Evolutionary conservation across 176 grass and related monocot species (phyloP).

Genomic region (Hordeum marinum): DNA sequence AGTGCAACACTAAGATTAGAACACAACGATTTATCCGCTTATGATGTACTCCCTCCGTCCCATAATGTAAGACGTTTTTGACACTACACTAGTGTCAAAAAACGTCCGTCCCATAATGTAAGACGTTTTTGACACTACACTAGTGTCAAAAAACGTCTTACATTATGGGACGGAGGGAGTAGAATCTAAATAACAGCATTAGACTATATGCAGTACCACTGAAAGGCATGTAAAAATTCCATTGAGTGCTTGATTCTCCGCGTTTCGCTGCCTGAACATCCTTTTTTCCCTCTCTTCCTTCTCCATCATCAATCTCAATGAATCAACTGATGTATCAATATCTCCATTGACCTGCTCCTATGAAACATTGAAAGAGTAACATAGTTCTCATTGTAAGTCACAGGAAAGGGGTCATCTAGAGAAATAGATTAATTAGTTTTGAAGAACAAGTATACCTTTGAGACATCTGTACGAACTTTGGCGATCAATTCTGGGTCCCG

Average conservation of each 20-base stretch:
- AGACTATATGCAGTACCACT: conserved; percentile 42
- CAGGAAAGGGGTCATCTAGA: background rate
- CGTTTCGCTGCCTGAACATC: conserved; percentile 34
- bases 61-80: too few species aligned
- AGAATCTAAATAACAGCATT: conserved; percentile 11
- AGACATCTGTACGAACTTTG: conserved; percentile 44
- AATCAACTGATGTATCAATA: conserved; percentile 63
- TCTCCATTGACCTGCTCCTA: conserved; percentile 32
- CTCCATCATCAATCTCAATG: conserved; percentile 62
- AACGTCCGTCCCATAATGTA: too few species aligned
- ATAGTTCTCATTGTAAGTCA: conserved; percentile 9
- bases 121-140: too few species aligned
- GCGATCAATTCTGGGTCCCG: conserved; percentile 78
- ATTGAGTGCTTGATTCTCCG: conserved; percentile 43
- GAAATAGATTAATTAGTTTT: background rate
- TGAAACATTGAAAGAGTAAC: conserved; percentile 18
- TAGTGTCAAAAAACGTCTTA: too few species aligned
- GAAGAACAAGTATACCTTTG: conserved; percentile 53
- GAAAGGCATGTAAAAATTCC: conserved; percentile 61
- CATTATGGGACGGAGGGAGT: too few species aligned
- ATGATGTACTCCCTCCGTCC: too few species aligned
- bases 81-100: too few species aligned
- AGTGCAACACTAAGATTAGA: conserved; percentile 14
- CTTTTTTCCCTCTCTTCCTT: conserved; percentile 55
- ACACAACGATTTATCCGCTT: conserved; percentile 1